Evolutionary conservation across 2,329 filamentous ascomycete species (phyloP).

Genomic region (Stemphylium beticola): DNA sequence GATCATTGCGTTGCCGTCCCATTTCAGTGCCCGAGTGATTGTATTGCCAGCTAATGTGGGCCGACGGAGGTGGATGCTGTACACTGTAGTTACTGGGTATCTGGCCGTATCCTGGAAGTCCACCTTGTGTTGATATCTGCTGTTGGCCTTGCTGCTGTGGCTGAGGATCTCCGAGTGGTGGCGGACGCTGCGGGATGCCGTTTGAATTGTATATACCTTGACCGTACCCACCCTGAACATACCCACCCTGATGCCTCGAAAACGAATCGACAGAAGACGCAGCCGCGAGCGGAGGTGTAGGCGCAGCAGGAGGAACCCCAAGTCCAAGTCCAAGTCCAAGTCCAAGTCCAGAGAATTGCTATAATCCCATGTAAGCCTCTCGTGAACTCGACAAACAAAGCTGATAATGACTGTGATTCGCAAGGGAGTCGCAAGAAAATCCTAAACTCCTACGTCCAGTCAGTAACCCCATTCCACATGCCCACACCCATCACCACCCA

Average conservation of each 20-base stretch:
- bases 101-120: constrained; percentile 18
- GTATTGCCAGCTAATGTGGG: constrained; percentile 28
- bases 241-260: constrained; percentile 20
- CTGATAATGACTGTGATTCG: neutral
- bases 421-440: neutral
- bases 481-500: neutral
- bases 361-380: constrained; percentile 11
- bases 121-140: constrained; percentile 10
- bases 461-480: constrained; percentile 5
- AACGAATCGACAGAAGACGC: constrained; percentile 28
- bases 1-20: constrained; percentile 3
- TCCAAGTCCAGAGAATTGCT: constrained; percentile 31
- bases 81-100: constrained; percentile 12
- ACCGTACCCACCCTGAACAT: constrained; percentile 16
- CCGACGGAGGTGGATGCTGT: constrained; percentile 17
- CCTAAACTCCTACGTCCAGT: constrained; percentile 19
- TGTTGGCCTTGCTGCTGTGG: constrained; percentile 16
- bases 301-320: constrained; percentile 31
- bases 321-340: constrained; percentile 28
- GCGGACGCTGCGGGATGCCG: constrained; percentile 24
- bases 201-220: constrained; percentile 13
- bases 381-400: neutral
- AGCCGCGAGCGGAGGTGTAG: constrained; percentile 35
- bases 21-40: constrained; percentile 15
- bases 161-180: constrained; percentile 24